These are phyloP conservation scores for Fremontodendron californicum DNA, from an alignment of 345 rosid species.

Conservation along the genomic window DNA sequence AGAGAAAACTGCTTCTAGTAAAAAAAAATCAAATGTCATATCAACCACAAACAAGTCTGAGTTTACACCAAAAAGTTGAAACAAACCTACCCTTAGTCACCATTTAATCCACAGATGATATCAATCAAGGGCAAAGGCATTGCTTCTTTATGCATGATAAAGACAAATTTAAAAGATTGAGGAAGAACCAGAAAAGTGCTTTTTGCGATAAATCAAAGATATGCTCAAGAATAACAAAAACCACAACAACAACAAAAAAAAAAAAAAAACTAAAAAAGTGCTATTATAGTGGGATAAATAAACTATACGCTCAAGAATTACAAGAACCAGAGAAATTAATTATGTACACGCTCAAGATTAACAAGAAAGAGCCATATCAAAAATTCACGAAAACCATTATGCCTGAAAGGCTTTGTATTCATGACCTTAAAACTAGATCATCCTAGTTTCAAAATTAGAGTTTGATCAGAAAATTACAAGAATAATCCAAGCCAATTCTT, in stretches of 20 bases:
- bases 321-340: not conserved
- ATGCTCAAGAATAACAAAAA: not conserved
- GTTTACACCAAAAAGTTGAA: not conserved
- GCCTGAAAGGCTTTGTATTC: not conserved
- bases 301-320: not conserved
- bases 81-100: not conserved
- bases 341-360: not conserved
- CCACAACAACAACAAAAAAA: not conserved
- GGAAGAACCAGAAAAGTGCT: not conserved
- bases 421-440: not conserved
- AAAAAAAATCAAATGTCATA: conserved; percentile 9
- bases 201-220: not conserved
- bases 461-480: not conserved
- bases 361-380: not conserved
- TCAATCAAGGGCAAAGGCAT: not conserved
- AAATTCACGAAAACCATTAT: not conserved
- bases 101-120: not conserved
- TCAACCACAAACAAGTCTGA: not conserved
- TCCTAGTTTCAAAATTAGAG: not conserved
- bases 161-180: not conserved
- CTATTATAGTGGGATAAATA: not conserved
- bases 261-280: not conserved
- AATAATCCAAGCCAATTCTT: not conserved
- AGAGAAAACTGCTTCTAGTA: conserved; percentile 24
- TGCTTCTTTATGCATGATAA: not conserved